These are phyloP conservation scores for Xylariaceae sp. DNA, from an alignment of 2,329 filamentous ascomycete species.

Conservation along the genomic window DNA sequence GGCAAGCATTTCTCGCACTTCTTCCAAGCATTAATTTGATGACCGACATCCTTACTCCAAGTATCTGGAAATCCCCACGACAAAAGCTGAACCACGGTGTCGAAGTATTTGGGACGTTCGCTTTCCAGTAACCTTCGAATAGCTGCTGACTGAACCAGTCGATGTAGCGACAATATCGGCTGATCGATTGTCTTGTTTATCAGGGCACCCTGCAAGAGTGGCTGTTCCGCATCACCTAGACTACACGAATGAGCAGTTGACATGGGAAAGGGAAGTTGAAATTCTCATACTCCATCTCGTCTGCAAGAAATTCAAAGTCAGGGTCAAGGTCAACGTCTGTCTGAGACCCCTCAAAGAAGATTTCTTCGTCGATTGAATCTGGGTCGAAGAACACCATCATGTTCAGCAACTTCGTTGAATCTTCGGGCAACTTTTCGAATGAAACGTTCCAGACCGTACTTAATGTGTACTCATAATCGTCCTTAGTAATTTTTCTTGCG, in stretches of 20 bases:
- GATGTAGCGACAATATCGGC: slow-evolving; percentile 23
- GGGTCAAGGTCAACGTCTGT: slow-evolving; percentile 7
- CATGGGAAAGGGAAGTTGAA: not conserved
- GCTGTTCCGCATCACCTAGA: slow-evolving; percentile 20
- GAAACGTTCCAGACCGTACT: slow-evolving; percentile 31
- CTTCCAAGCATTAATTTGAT: slow-evolving; percentile 28
- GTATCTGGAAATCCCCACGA: slow-evolving; percentile 28
- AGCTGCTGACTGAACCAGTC: slow-evolving; percentile 23
- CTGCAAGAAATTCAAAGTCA: slow-evolving; percentile 24
- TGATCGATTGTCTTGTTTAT: slow-evolving; percentile 19
- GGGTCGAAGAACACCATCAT: slow-evolving; percentile 30
- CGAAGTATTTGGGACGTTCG: slow-evolving; percentile 20
- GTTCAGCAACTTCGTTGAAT: slow-evolving; percentile 22
- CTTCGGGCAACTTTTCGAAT: slow-evolving; percentile 21
- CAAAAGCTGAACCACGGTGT: slow-evolving; percentile 22
- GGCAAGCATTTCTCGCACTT: slow-evolving; percentile 30
- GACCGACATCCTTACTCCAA: slow-evolving; percentile 23
- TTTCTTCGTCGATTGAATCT: slow-evolving; percentile 26
- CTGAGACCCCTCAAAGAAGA: slow-evolving; percentile 20
- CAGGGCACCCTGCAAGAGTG: slow-evolving; percentile 21
- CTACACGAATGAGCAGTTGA: slow-evolving; percentile 7
- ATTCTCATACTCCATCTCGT: slow-evolving; percentile 31
- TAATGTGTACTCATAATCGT: slow-evolving; percentile 30
- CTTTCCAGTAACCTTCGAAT: slow-evolving; percentile 10
- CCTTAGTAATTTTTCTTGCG: slow-evolving; percentile 14